Base-by-base conservation (phyloP, 2,329 filamentous ascomycete genomes). In the Aspergillus persii region DNA sequence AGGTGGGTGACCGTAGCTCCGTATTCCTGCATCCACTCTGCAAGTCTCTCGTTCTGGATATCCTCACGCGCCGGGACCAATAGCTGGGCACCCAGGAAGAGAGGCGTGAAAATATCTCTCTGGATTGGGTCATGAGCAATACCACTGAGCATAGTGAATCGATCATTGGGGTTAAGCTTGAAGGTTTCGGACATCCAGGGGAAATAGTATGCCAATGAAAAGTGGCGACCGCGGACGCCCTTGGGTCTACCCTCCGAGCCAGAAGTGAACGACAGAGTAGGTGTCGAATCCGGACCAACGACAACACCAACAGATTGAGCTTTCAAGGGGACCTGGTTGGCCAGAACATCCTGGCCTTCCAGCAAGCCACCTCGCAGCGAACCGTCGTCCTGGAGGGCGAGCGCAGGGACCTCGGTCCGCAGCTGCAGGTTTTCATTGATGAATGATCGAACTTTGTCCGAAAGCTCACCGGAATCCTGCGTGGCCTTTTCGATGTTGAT, bases 171-270 rank as follows among this genome's bases (percentile, higher is more conserved):
- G 0, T 86, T 88, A 51, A 96, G 81, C 52, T 86, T 81, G 74
- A 98, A 98, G 2, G 81, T 86, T 76, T 95, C 79, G 0, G 91
- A 86, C 94, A 98, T 98, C 93, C 92, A 98, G 23, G 88, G 86
- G 71, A 94, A 96, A 78, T 96, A 98, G 68, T 89, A 88, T 1
- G 92, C 85, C 61, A 98, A 80, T 53, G 86, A 90, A 78, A 89
- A 98, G 76, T 98, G 94, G 12, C 94, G 85, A 1, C 94, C 93
- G 57, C 87, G 83, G 11, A 98, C 94, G 66, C 92, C 92, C 80
- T 96, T 96, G 36, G 92, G 92, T 64, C 85, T 81, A 50, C 90
- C 91, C 77, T 96, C 91, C 1, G 77, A 79, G 11, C 92, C 92
- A 6, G 82, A 86, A 1, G 90, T 92, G 72, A 91, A 92, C 30